Percentiles rank a stretch among this genome's conserved stretches.
Conservation (phyloP, 2,329 filamentous ascomycete species). For the Lasiodiplodia sp. region DNA sequence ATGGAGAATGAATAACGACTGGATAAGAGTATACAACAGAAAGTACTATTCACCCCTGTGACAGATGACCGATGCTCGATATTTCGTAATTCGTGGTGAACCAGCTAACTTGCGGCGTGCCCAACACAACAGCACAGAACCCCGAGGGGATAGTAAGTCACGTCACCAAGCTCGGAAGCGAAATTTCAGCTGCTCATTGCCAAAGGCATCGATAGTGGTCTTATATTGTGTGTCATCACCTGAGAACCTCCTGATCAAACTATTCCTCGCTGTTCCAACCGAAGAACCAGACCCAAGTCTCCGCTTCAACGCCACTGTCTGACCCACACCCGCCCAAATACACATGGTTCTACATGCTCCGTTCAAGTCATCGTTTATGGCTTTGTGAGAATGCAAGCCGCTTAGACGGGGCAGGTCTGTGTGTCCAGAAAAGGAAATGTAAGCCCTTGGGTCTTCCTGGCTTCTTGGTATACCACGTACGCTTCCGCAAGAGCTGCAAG, state of each 20-base stretch:
- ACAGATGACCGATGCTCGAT: not conserved
- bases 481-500: constrained; percentile 48
- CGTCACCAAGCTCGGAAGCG: not conserved
- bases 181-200: not conserved
- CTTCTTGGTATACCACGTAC: constrained; percentile 35
- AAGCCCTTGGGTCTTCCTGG: not conserved
- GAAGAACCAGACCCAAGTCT: not conserved
- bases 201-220: not conserved
- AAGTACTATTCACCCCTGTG: not conserved
- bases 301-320: constrained; percentile 10
- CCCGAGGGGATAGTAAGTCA: not conserved
- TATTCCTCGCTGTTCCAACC: not conserved
- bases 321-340: not conserved
- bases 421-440: not conserved
- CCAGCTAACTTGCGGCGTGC: not conserved
- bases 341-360: not conserved
- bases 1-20: not conserved
- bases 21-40: not conserved
- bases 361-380: not conserved
- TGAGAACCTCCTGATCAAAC: constrained; percentile 15
- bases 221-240: constrained; percentile 4
- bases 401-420: constrained; percentile 29
- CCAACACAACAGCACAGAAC: not conserved
- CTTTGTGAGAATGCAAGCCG: not conserved
- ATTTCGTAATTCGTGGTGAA: not conserved